These are phyloP conservation scores for Hanseniaspora clermontiae DNA, from an alignment of 805 yeast genomes.

Conservation along the genomic window DNA sequence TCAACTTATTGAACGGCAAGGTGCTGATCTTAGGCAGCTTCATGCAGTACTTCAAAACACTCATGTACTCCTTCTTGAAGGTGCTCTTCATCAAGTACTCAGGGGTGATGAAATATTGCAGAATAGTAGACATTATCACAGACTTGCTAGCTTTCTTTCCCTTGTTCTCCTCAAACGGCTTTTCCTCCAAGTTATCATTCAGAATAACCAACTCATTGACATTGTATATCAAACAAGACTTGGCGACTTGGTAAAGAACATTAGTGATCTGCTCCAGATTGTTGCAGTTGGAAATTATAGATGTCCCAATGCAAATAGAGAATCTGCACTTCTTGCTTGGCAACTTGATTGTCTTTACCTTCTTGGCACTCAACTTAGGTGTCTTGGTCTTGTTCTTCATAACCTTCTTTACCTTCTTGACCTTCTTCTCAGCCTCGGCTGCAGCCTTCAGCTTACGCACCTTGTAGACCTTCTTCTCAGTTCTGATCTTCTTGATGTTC, in stretches of 20 bases:
- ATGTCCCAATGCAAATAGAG: constrained; percentile 63
- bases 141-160: constrained; percentile 28
- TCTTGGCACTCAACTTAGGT: background rate
- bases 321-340: constrained; percentile 26
- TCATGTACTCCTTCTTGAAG: constrained; percentile 37
- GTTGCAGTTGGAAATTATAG: constrained; percentile 46
- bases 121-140: constrained; percentile 49
- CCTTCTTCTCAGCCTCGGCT: background rate
- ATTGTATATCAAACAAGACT: constrained; percentile 53
- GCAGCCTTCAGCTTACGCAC: background rate
- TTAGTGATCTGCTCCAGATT: constrained; percentile 64
- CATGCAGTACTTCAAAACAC: constrained; percentile 49
- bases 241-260: constrained; percentile 66
- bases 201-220: constrained; percentile 66
- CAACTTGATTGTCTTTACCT: constrained; percentile 12
- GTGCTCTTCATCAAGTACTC: constrained; percentile 58
- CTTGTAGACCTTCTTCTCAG: constrained; percentile 1
- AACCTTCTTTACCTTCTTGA: background rate
- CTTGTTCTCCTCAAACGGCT: constrained; percentile 9
- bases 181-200: constrained; percentile 28
- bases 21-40: constrained; percentile 60
- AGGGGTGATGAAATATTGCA: constrained; percentile 77
- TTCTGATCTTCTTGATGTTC: constrained; percentile 5
- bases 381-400: background rate
- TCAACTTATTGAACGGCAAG: constrained; percentile 55